These are phyloP conservation scores for Paraphoma sp. DNA, from an alignment of 2,329 filamentous ascomycete genomes.

Conservation along the genomic window DNA sequence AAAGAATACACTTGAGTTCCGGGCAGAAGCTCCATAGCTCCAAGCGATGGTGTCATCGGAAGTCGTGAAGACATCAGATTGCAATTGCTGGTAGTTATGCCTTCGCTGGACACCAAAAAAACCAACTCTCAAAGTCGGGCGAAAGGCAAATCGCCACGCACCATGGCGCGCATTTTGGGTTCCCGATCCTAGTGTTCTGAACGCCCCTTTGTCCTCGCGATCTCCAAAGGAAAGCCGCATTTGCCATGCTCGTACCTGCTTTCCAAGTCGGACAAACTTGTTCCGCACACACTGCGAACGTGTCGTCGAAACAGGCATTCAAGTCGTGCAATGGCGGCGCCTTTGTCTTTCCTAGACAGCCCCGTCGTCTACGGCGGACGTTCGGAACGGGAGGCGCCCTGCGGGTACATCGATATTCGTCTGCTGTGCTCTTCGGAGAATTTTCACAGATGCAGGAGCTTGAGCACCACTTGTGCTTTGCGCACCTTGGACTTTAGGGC, in stretches of 20 bases:
- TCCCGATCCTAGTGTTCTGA: constrained; percentile 4
- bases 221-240: constrained; percentile 18
- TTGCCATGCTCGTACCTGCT: constrained; percentile 17
- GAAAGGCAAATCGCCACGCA: neutral
- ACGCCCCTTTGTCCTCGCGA: constrained; percentile 7
- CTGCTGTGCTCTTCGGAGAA: constrained; percentile 1
- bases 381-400: neutral
- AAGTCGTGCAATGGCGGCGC: neutral
- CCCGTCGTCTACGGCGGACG: neutral
- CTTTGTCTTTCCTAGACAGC: neutral
- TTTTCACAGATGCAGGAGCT: neutral
- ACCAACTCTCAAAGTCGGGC: neutral
- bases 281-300: constrained; percentile 18
- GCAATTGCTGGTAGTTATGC: no score
- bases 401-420: neutral
- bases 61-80: no score
- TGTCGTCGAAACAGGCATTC: constrained; percentile 2
- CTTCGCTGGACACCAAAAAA: no score
- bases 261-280: constrained; percentile 13
- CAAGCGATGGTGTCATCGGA: neutral
- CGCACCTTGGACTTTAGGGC: no score
- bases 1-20: no score
- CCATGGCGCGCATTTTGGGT: neutral
- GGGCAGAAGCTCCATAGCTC: neutral
- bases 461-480: no score